These are phyloP conservation scores for Herpetomonas samuelpessoai DNA, from an alignment of 208 protist species.

Conservation along the genomic window DNA sequence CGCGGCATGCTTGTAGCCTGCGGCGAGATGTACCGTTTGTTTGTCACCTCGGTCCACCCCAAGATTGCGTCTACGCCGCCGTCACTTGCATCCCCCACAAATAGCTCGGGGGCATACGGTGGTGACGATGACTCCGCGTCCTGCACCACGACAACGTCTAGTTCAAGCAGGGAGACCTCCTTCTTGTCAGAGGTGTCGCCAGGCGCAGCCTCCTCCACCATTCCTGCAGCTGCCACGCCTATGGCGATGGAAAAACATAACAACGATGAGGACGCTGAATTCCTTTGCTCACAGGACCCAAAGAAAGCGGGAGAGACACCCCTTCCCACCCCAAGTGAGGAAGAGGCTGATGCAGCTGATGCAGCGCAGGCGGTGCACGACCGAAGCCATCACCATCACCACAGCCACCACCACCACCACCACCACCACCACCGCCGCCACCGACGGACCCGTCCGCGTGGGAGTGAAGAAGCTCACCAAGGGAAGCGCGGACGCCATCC, in stretches of 20 bases:
- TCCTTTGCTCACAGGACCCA: too few relatives aligned
- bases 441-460: neutral
- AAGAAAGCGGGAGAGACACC: neutral
- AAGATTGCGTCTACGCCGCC: neutral
- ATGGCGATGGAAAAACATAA: neutral
- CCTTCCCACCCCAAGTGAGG: neutral
- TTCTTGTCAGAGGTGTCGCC: neutral
- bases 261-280: too few relatives aligned
- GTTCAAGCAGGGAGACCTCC: neutral
- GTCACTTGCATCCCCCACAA: neutral
- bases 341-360: neutral
- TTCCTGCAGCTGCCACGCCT: neutral
- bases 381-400: neutral
- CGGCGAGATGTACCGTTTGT: slow-evolving; percentile 1
- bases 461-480: too few relatives aligned
- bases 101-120: too few relatives aligned
- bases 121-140: too few relatives aligned
- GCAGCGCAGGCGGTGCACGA: neutral
- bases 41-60: slow-evolving; percentile 1
- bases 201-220: neutral
- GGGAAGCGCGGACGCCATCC: too few relatives aligned
- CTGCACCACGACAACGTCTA: neutral
- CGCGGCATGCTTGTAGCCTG: slow-evolving; percentile 42
- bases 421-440: neutral
- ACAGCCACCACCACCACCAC: neutral